phyloP scores from a whole-genome alignment of 352 stramenopile species.

The Globisporangium cystogenes region DNA sequence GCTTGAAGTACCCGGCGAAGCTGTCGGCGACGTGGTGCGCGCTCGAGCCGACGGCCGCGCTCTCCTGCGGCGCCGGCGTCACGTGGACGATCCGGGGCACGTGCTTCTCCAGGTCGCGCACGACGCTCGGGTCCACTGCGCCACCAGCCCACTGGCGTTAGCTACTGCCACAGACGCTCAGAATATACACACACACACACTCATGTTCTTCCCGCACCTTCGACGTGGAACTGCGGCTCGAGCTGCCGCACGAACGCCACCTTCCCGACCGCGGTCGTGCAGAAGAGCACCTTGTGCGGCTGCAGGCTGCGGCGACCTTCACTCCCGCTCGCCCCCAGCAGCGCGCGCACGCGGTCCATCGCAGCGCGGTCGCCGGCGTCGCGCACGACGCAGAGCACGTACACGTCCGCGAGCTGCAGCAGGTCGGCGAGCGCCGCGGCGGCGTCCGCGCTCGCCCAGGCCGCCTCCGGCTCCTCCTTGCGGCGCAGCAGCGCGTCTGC shows the following conservation, averaged over 20 bases:
- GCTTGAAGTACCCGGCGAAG: conserved; percentile 64
- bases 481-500: conserved; percentile 35
- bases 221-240: conserved; percentile 75
- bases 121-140: conserved; percentile 47
- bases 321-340: conserved; percentile 27
- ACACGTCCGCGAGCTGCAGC: conserved; percentile 55
- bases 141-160: not conserved
- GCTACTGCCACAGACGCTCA: not conserved
- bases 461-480: conserved; percentile 21
- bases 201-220: too few species aligned
- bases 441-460: conserved; percentile 43
- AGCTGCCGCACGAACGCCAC: conserved; percentile 86
- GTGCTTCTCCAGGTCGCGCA: conserved; percentile 67
- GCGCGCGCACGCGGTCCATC: conserved; percentile 42
- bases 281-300: conserved; percentile 78
- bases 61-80: conserved; percentile 17
- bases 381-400: conserved; percentile 47
- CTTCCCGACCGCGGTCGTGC: conserved; percentile 67
- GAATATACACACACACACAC: too few species aligned
- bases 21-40: conserved; percentile 61
- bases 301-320: conserved; percentile 25
- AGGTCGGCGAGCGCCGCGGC: conserved; percentile 50
- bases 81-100: conserved; percentile 71
- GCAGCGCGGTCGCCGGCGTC: conserved; percentile 20
- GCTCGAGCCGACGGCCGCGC: conserved; percentile 17